phyloP scores from a whole-genome alignment of 2,329 filamentous ascomycete species.

The Fusarium sp. region DNA sequence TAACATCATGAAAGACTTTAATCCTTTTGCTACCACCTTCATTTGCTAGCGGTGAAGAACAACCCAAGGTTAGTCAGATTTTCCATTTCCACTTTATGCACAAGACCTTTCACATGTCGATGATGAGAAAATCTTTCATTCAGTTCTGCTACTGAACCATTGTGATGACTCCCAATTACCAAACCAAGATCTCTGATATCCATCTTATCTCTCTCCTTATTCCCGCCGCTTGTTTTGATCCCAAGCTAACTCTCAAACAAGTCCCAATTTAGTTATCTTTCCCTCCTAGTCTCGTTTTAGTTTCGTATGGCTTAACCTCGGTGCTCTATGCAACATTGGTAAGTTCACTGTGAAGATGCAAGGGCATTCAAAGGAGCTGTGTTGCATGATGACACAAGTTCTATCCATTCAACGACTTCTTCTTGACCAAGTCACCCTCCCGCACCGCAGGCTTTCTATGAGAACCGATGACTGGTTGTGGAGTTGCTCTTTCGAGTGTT shows the following conservation, averaged over 20 bases:
- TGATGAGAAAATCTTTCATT: constrained; percentile 72
- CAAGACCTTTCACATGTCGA: constrained; percentile 44
- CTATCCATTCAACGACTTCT: constrained; percentile 80
- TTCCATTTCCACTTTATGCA: background rate
- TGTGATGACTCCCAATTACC: constrained; percentile 73
- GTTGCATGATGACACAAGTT: constrained; percentile 61
- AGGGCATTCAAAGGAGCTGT: constrained; percentile 1
- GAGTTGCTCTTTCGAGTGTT: constrained; percentile 67
- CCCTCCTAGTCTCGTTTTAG: too few species aligned
- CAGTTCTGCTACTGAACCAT: constrained; percentile 81
- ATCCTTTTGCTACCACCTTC: background rate
- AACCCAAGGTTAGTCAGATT: constrained; percentile 18
- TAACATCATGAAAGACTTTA: constrained; percentile 6
- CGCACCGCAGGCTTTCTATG: constrained; percentile 66
- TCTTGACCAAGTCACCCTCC: constrained; percentile 76
- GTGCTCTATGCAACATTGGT: background rate
- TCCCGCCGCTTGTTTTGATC: background rate
- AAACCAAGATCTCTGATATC: constrained; percentile 69
- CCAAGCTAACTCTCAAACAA: constrained; percentile 22
- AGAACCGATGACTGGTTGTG: constrained; percentile 75
- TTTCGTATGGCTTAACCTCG: too few species aligned
- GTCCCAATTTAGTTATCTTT: background rate
- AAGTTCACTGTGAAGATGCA: constrained; percentile 17
- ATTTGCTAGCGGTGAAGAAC: background rate
- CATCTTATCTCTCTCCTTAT: constrained; percentile 29